A percentile compares a stretch with the other conserved stretches of the same genome.
These are phyloP conservation scores for Rhinocladiella mackenziei DNA, from an alignment of 2,329 filamentous ascomycete species.

Conservation along the genomic window DNA sequence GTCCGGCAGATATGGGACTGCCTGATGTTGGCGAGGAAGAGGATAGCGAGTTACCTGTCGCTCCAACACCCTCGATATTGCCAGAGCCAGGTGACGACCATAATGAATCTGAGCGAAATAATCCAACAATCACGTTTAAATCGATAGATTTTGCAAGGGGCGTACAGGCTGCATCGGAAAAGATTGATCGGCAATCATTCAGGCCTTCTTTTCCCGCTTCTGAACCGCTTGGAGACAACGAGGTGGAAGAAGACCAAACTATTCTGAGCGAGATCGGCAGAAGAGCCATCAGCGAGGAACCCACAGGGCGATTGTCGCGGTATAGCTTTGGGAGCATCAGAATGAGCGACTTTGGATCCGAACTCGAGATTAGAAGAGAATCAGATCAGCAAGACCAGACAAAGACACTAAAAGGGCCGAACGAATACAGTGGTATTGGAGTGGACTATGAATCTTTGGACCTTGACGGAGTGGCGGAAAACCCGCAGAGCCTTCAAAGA, in stretches of 20 bases:
- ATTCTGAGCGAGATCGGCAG: conserved; percentile 41
- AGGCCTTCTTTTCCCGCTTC: conserved; percentile 41
- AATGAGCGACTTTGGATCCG: conserved; percentile 50
- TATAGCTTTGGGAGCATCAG: conserved; percentile 42
- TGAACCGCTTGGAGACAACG: conserved; percentile 39
- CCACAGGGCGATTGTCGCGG: conserved; percentile 39
- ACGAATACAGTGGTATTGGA: conserved; percentile 39
- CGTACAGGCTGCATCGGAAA: neutral
- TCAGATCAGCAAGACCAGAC: conserved; percentile 13
- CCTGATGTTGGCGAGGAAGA: conserved; percentile 42
- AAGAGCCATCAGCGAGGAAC: conserved; percentile 38
- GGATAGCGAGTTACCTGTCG: conserved; percentile 40
- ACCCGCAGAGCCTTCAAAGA: conserved; percentile 15
- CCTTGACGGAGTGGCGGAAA: conserved; percentile 29
- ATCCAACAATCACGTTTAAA: conserved; percentile 27
- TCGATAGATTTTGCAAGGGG: conserved; percentile 22
- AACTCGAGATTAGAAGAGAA: conserved; percentile 35
- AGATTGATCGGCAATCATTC: conserved; percentile 29
- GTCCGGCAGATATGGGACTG: conserved; percentile 39
- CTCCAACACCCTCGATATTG: conserved; percentile 28
- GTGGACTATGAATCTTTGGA: conserved; percentile 38
- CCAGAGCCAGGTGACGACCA: conserved; percentile 22
- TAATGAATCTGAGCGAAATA: neutral
- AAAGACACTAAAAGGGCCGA: conserved; percentile 37
- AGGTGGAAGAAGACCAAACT: conserved; percentile 22